Conservation (phyloP, 192 early-diverging fungal species). For the Gamsiella multidivaricata region DNA sequence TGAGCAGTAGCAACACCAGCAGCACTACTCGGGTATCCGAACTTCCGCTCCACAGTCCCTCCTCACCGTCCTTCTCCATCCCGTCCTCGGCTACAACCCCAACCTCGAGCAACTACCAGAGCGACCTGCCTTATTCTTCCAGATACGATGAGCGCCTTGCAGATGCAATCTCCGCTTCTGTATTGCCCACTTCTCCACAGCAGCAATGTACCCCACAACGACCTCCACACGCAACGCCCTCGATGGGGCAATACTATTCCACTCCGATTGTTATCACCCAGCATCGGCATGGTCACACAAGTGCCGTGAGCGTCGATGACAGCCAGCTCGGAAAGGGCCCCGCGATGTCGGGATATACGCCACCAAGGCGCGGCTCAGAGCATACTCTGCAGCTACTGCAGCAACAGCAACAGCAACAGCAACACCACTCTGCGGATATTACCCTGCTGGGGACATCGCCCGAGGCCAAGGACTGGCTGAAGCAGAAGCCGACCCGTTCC, state of each 20-base stretch:
- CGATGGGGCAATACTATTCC: slow-evolving; percentile 14
- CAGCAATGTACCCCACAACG: slow-evolving; percentile 7
- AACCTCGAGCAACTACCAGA: slow-evolving; percentile 22
- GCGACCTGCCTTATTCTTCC: slow-evolving; percentile 24
- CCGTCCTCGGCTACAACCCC: slow-evolving; percentile 45
- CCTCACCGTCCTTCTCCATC: slow-evolving; percentile 42
- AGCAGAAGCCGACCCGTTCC: slow-evolving; percentile 45
- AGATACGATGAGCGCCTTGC: slow-evolving; percentile 18
- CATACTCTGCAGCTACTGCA: slow-evolving; percentile 12
- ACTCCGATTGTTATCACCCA: slow-evolving; percentile 38
- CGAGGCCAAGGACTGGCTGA: slow-evolving; percentile 49
- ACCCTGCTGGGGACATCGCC: slow-evolving; percentile 40
- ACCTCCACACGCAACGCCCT: background rate
- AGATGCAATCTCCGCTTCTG: background rate
- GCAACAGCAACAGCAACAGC: slow-evolving; percentile 26
- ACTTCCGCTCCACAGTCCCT: slow-evolving; percentile 20
- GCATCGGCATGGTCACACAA: slow-evolving; percentile 14
- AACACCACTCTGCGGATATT: slow-evolving; percentile 18
- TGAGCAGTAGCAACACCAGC: no score
- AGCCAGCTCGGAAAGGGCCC: background rate
- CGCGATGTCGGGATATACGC: slow-evolving; percentile 13
- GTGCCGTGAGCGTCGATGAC: slow-evolving; percentile 26
- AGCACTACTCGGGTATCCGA: slow-evolving; percentile 2
- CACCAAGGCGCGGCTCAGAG: slow-evolving; percentile 41
- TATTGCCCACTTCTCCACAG: slow-evolving; percentile 23